A percentile compares a stretch with the other conserved stretches of the same genome.
phyloP scores from a whole-genome alignment of 331 rosid genomes.

The Cucumis variabilis region DNA sequence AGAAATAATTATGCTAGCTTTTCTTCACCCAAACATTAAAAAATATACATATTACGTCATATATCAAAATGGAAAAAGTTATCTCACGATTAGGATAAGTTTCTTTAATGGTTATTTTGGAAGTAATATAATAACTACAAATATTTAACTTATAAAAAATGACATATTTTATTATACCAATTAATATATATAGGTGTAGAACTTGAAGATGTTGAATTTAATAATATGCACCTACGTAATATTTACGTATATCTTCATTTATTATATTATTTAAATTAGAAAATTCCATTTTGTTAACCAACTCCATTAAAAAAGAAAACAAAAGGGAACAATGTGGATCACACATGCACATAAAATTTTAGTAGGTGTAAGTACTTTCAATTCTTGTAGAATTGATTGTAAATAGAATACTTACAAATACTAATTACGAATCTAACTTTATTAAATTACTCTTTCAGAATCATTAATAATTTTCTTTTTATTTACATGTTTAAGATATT shows the following conservation, averaged over 20 bases:
- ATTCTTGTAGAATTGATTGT: neutral
- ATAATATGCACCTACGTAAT: neutral
- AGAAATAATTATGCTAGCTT: neutral
- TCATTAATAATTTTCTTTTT: too few species aligned
- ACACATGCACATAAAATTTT: neutral
- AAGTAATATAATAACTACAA: neutral
- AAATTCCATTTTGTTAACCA: neutral
- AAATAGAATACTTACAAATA: neutral
- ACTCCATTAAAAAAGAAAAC: neutral
- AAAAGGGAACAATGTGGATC: neutral
- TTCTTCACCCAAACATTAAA: neutral
- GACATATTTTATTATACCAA: neutral
- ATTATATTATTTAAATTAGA: neutral
- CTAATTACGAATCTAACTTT: neutral
- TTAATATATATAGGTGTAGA: neutral
- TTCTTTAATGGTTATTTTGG: slow-evolving; percentile 10
- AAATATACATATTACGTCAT: too few species aligned
- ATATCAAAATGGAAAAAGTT: neutral
- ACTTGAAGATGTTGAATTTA: neutral
- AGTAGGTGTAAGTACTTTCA: neutral
- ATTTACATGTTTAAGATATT: neutral
- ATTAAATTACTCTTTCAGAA: neutral
- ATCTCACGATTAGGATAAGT: neutral
- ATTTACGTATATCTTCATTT: neutral
- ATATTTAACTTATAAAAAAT: neutral